A percentile compares a stretch with the other conserved stretches of the same genome.
Evolutionary conservation across 257 asterid genomes (phyloP).

Genomic region (Solanum acaule): DNA sequence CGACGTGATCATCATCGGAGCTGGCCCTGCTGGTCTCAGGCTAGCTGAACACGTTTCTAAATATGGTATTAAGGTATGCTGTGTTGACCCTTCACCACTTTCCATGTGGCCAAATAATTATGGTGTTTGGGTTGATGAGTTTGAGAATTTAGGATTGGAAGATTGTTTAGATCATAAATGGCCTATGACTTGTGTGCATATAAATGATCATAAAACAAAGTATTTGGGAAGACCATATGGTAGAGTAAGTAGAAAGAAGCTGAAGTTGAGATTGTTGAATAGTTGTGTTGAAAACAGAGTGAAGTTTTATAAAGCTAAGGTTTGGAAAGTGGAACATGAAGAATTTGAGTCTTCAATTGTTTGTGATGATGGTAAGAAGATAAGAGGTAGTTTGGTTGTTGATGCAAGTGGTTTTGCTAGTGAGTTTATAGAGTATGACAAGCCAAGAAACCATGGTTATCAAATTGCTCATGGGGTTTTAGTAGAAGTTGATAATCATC

Average conservation of each 20-base stretch:
- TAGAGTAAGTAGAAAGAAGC: conserved; percentile 45
- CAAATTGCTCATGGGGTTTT: conserved; percentile 90
- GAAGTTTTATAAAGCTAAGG: conserved; percentile 54
- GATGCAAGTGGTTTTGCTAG: conserved; percentile 88
- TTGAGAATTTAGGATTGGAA: conserved; percentile 53
- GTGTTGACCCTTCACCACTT: conserved; percentile 84
- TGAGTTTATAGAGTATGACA: conserved; percentile 53
- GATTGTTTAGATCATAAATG: conserved; percentile 72
- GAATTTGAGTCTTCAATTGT: conserved; percentile 65
- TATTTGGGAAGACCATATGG: conserved; percentile 73
- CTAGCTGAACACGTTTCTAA: conserved; percentile 67
- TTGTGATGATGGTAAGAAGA: conserved; percentile 65
- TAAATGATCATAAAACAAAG: conserved; percentile 54
- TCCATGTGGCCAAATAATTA: conserved; percentile 88
- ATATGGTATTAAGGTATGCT: conserved; percentile 68
- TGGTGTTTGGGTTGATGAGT: conserved; percentile 93
- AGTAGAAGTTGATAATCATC: conserved; percentile 77
- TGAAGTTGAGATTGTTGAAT: conserved; percentile 54
- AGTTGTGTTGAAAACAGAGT: conserved; percentile 49
- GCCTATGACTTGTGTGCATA: conserved; percentile 51
- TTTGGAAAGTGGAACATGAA: conserved; percentile 48
- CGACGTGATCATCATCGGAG: conserved; percentile 74
- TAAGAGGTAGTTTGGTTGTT: conserved; percentile 57
- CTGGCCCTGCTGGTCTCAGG: conserved; percentile 93
- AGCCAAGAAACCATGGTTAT: conserved; percentile 62